Evolutionary conservation across 164 flowering plant genomes (phyloP).

Genomic region (Vitis rupestris): DNA sequence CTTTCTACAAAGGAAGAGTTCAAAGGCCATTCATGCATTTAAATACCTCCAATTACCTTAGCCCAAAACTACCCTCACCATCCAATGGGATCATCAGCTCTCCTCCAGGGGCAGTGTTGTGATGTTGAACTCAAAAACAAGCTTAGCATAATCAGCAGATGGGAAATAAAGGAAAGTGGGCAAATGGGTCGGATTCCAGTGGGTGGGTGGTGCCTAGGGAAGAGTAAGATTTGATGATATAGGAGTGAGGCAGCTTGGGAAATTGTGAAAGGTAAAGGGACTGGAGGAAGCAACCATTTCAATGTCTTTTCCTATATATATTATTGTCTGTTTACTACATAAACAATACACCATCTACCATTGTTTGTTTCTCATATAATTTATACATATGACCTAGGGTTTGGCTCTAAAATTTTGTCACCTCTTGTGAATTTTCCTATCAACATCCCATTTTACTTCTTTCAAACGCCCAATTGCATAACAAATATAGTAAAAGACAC

Average conservation of each 20-base stretch:
- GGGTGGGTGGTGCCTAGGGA: conserved; percentile 38
- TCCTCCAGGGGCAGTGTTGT: no score
- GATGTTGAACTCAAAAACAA: conserved; percentile 8
- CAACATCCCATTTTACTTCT: no score
- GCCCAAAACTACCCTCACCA: neutral
- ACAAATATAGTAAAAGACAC: no score
- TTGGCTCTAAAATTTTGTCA: no score
- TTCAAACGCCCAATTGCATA: no score
- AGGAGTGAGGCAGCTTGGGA: conserved; percentile 58
- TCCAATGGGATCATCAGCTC: conserved; percentile 5
- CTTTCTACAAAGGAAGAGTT: no score
- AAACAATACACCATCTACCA: conserved; percentile 12
- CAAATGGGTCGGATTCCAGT: neutral
- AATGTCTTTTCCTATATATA: conserved; percentile 21
- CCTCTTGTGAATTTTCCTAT: no score
- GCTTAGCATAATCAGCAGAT: conserved; percentile 15
- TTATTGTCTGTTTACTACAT: neutral
- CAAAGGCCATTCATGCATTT: neutral
- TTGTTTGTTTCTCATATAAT: conserved; percentile 16
- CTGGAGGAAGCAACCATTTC: conserved; percentile 38
- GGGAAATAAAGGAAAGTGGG: neutral
- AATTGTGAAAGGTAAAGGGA: conserved; percentile 67
- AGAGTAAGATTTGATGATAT: conserved; percentile 41
- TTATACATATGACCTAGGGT: no score
- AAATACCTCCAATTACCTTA: neutral